Evolutionary conservation across 208 protist species (phyloP), one percentile per base, ranked within the genome.

Genomic region (Leishmania arabica): DNA sequence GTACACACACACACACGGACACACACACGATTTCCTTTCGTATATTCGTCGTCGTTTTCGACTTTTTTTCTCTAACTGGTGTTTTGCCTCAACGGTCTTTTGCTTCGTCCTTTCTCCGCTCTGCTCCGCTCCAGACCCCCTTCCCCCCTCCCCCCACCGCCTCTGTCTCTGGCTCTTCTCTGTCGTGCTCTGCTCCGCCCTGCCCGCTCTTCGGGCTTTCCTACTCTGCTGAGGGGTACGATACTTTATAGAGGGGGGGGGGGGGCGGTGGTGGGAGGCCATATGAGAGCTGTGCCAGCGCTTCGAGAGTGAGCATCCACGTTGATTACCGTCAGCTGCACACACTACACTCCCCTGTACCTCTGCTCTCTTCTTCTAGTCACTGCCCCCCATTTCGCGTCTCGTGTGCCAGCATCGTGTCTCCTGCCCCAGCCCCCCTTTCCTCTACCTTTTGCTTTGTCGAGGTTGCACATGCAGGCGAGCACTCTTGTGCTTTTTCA

Each of bases 361-460:
- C 45, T 82, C 27, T 82, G 13, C 51, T 68, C 34, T 82, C 51
- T 45, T 70, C 15, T 58, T 49, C 1, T 31, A 47, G 37, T 56
- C 17, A n/a, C 66, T 71, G 31, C 13, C 7, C 21, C 24, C 24
- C 24, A 11, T 69, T 69, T 69, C 37, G 15, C 24, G 40, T 19
- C 34, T 49, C 40, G 40, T 42, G 24, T 71, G 11, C 42, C 66
- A 71, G 66, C 21, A n/a, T 17, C 24, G 66, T 71, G 15, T 71
- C 40, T n/a, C 13, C 17, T 54, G 9, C 9, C 15, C 15, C 51
- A 21, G 34, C 34, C 21, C 40, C 21, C 21, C 9, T 34, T 45
- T 9, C 7, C 19, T 11, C 17, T 68, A 1, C 9, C 42, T 45
- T 9, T 64, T 31, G 34, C 64, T 4, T 40, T 68, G 17, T 42